A percentile compares a stretch with the other conserved stretches of the same genome.
These are phyloP conservation scores for Suillus spraguei DNA, from an alignment of 768 basidiomycete genomes.

Conservation along the genomic window DNA sequence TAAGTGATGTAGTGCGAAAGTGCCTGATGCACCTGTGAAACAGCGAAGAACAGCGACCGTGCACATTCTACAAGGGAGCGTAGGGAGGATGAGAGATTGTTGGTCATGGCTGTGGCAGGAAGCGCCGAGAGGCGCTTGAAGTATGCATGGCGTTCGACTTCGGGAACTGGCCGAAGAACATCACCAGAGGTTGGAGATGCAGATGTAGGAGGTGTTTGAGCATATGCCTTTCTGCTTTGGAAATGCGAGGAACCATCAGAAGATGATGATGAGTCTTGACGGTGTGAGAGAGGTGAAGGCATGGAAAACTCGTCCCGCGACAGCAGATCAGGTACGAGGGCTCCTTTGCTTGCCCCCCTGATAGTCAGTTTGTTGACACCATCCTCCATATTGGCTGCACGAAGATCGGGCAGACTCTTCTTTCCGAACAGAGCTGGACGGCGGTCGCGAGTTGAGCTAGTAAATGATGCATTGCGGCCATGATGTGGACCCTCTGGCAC, in stretches of 20 bases:
- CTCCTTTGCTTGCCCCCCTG: conserved; percentile 21
- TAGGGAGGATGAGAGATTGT: conserved; percentile 70
- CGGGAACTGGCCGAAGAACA: conserved; percentile 46
- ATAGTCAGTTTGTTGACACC: conserved; percentile 27
- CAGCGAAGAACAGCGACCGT: conserved; percentile 88
- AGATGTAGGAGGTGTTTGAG: conserved; percentile 34
- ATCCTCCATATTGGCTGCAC: conserved; percentile 48
- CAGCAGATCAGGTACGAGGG: conserved; percentile 8
- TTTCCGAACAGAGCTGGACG: conserved; percentile 53
- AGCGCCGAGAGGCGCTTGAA: conserved; percentile 89
- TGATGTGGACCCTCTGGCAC: conserved; percentile 37
- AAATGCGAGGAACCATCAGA: conserved; percentile 31
- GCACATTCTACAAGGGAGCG: conserved; percentile 81
- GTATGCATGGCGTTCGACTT: conserved; percentile 87
- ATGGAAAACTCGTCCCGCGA: conserved; percentile 35
- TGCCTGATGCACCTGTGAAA: conserved; percentile 89
- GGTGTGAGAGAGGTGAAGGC: conserved; percentile 42
- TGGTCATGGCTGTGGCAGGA: conserved; percentile 59
- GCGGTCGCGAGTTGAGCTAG: conserved; percentile 38
- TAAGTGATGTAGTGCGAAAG: conserved; percentile 86
- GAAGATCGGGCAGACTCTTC: conserved; percentile 88
- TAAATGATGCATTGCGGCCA: conserved; percentile 54
- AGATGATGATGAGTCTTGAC: conserved; percentile 51
- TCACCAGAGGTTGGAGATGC: conserved; percentile 44
- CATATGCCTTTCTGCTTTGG: conserved; percentile 25